These are phyloP conservation scores for Calonectria naviculata DNA, from an alignment of 2,329 filamentous ascomycete genomes.

Conservation along the genomic window DNA sequence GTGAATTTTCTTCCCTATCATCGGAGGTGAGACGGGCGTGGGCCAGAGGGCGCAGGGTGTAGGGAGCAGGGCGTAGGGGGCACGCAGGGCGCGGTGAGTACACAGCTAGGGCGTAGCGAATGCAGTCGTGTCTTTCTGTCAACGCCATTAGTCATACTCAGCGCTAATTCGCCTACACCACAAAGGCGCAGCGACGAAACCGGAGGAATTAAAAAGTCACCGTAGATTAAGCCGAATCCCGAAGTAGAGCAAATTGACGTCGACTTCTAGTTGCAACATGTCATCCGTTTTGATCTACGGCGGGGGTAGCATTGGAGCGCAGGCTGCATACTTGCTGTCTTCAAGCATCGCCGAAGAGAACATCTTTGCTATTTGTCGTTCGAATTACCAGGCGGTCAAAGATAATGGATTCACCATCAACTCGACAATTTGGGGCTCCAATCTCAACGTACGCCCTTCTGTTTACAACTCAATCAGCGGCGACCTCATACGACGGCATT, in stretches of 20 bases:
- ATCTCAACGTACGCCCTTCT: background rate
- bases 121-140: too few relatives aligned
- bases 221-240: background rate
- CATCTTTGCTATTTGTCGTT: conserved; percentile 3
- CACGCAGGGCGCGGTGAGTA: background rate
- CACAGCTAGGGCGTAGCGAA: too few relatives aligned
- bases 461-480: background rate
- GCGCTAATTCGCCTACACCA: background rate
- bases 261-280: background rate
- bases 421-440: background rate
- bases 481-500: background rate
- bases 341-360: background rate
- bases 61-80: background rate
- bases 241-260: background rate
- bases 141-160: background rate
- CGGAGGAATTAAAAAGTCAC: background rate
- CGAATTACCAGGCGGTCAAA: background rate
- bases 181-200: background rate
- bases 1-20: too few relatives aligned
- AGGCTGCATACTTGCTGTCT: conserved; percentile 3
- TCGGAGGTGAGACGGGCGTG: background rate
- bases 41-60: background rate
- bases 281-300: background rate
- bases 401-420: background rate
- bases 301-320: background rate